phyloP scores from a whole-genome alignment of 805 yeast genomes.

The Wickerhamiella cacticola region DNA sequence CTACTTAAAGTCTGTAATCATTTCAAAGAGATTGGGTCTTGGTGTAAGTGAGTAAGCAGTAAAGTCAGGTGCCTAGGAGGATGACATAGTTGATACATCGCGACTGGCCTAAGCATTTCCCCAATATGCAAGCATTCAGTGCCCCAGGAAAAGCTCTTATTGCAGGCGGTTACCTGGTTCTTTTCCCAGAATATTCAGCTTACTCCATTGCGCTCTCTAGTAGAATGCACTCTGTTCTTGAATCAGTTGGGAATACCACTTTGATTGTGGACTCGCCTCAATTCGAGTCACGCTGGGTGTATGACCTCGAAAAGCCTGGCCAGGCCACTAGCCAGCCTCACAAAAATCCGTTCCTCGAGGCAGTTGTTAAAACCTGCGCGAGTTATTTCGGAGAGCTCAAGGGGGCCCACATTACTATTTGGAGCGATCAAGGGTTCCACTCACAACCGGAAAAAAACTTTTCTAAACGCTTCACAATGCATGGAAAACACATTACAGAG shows the following conservation, averaged over 20 bases:
- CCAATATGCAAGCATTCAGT: constrained; percentile 42
- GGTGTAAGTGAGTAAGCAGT: too few relatives aligned
- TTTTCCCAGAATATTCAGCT: constrained; percentile 62
- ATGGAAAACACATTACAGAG: constrained; percentile 44
- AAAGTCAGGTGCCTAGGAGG: too few relatives aligned
- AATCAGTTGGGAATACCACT: constrained; percentile 27
- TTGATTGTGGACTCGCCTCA: constrained; percentile 21
- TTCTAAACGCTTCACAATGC: constrained; percentile 42
- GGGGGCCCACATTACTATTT: constrained; percentile 43
- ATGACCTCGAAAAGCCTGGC: constrained; percentile 4
- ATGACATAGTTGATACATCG: too few relatives aligned
- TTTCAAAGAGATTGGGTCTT: too few relatives aligned
- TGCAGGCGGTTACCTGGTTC: constrained; percentile 89
- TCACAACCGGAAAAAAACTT: constrained; percentile 41
- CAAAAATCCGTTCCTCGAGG: constrained; percentile 63
- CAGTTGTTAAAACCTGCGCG: constrained; percentile 45
- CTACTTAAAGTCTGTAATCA: too few relatives aligned
- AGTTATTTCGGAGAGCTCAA: constrained; percentile 35
- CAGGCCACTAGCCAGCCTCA: constrained; percentile 13
- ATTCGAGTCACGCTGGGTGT: constrained; percentile 21
- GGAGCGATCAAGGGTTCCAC: constrained; percentile 82
- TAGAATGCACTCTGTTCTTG: constrained; percentile 69
- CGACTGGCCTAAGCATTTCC: neutral
- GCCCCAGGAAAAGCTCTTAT: constrained; percentile 93
- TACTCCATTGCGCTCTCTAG: constrained; percentile 81